Base-by-base conservation (phyloP, 768 basidiomycete species). In the Pleurotus pulmonarius region DNA sequence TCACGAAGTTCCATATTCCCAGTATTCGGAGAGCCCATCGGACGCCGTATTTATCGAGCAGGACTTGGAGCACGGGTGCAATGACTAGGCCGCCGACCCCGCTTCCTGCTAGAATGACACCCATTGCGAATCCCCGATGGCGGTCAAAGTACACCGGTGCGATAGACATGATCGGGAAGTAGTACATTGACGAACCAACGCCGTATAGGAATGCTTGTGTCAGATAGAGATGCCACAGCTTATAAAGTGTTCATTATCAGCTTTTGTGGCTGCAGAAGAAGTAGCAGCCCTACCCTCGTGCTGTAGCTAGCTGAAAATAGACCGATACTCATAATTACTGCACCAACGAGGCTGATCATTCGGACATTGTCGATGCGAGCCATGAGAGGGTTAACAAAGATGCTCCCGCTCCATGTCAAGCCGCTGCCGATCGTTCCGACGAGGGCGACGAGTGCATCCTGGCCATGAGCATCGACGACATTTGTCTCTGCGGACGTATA, bases 351-450 rank as follows among this genome's bases (percentile, higher is more conserved):
- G 1, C 73, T 74, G 55, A 78, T 69, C 37, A 71, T 57, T 45
- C 67, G 67, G 12, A 75, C 57, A 57, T 71, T 65, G 43, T 69
- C 62, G 6, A 68, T 49, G 5, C 69, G 65, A 7, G 72, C 65
- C 13, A 77, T 70, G 48, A 77, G 59, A 4, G 73, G 70, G 43
- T 73, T 75, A 29, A 77, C 75, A 55, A 74, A 73, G 49, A 79
- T 73, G 47, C 74, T 70, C 16, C 77, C 77, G 56, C 75, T 75
- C 77, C 77, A 79, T 0, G 75, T 77, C 20, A 79, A 64, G 1
- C 77, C 75, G 24, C 72, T 70, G 0, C 74, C 77, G n/a, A 78
- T 70, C 4, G 75, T 76, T 0, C 77, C 76, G 1, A 77, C 69
- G 3, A 77, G 65, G 1, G 76, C 71, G 1, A 76, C 72, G 5